Percentiles rank a stretch among this genome's conserved stretches.
phyloP scores from a whole-genome alignment of 139 green algal genomes.

The Tetratostichococcus sp. region DNA sequence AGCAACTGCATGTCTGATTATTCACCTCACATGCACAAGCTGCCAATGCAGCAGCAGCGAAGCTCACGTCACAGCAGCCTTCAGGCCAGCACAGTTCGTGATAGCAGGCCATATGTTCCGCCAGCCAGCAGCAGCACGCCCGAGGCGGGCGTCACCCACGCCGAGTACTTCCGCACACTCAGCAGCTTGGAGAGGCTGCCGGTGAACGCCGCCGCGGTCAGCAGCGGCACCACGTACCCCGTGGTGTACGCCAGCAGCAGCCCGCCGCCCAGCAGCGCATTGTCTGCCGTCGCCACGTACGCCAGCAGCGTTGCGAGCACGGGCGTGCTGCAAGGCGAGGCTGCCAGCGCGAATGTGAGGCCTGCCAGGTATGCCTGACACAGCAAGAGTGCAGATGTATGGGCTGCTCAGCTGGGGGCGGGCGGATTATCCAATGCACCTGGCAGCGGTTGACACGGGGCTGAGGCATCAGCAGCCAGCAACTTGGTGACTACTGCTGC shows the following conservation, averaged over 20 bases:
- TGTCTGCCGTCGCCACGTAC: constrained; percentile 71
- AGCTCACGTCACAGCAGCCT: too few species aligned
- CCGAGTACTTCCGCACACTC: constrained; percentile 65
- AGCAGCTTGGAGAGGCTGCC: constrained; percentile 73
- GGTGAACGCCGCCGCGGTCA: constrained; percentile 83
- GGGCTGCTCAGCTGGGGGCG: too few species aligned
- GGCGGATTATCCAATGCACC: too few species aligned
- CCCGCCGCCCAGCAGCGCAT: constrained; percentile 54
- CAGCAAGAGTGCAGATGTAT: too few species aligned
- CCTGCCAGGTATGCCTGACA: constrained; percentile 84
- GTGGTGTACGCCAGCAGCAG: constrained; percentile 89
- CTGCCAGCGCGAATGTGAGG: constrained; percentile 90
- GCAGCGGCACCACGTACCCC: constrained; percentile 90
- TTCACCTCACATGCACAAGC: too few species aligned
- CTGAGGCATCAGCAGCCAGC: too few species aligned
- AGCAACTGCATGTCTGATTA: too few species aligned
- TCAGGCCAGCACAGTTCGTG: constrained; percentile 30
- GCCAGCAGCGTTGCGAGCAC: constrained; percentile 92
- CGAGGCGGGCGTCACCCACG: constrained; percentile 84
- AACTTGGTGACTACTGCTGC: too few species aligned
- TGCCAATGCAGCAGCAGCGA: too few species aligned
- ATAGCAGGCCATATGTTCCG: constrained; percentile 81
- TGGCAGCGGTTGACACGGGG: too few species aligned
- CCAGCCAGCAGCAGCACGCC: constrained; percentile 79
- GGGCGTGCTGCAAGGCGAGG: constrained; percentile 92